phyloP scores from a whole-genome alignment of 2,329 filamentous ascomycete genomes.

The Fonsecaea pugnacius region DNA sequence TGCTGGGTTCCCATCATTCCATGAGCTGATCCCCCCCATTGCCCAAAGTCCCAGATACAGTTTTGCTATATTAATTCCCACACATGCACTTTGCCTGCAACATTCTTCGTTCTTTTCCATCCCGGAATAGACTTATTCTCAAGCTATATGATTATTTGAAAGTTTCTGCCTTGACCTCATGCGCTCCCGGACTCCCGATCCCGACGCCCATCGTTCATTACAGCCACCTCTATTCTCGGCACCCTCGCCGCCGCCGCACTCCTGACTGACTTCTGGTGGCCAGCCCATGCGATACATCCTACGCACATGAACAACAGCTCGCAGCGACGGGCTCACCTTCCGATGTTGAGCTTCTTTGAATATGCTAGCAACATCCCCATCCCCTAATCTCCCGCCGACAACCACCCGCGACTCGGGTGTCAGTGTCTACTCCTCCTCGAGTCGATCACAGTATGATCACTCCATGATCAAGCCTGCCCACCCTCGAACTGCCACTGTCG shows the following conservation, averaged over 20 bases:
- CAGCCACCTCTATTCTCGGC: background rate
- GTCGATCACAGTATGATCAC: slow-evolving; percentile 28
- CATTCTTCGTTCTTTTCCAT: background rate
- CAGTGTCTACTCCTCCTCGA: slow-evolving; percentile 15
- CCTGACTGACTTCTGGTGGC: background rate
- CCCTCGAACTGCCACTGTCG: slow-evolving; percentile 17
- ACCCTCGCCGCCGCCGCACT: background rate
- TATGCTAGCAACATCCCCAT: slow-evolving; percentile 38
- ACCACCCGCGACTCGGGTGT: slow-evolving; percentile 22
- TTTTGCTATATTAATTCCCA: slow-evolving; percentile 4
- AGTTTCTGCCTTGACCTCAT: background rate
- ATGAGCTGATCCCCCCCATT: background rate
- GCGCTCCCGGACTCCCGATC: background rate
- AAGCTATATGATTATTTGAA: background rate
- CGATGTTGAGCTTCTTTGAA: slow-evolving; percentile 32
- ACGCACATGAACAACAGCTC: slow-evolving; percentile 17
- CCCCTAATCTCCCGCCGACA: slow-evolving; percentile 29
- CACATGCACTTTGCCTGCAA: background rate
- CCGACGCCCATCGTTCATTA: background rate
- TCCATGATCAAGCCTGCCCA: slow-evolving; percentile 6
- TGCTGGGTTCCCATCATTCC: background rate
- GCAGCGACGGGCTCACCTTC: slow-evolving; percentile 18
- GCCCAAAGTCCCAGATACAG: background rate
- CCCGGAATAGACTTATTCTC: background rate
- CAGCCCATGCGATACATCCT: slow-evolving; percentile 9